Evolutionary conservation across 371 early-diverging fungal species (phyloP).

Genomic region (Chytridium lagenaria): DNA sequence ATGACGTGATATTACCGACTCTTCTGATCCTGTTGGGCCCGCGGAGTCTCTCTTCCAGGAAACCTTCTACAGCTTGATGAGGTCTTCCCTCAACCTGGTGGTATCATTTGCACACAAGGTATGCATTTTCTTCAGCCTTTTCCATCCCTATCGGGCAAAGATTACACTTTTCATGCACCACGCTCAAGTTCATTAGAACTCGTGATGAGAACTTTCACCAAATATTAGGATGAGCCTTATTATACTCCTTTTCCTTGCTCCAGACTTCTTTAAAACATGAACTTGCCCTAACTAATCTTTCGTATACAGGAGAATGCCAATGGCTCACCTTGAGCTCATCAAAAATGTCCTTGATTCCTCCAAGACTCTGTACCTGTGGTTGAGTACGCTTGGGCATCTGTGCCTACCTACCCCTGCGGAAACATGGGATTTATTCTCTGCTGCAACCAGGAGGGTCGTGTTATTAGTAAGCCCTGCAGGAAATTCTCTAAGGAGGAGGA

Average conservation of each 20-base stretch:
- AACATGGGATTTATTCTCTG: slow-evolving; percentile 95
- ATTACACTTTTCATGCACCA: slow-evolving; percentile 54
- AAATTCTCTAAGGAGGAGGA: slow-evolving; percentile 77
- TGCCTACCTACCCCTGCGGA: slow-evolving; percentile 97
- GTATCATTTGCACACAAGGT: slow-evolving; percentile 95
- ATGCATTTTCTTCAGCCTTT: slow-evolving; percentile 19
- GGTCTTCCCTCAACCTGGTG: slow-evolving; percentile 89
- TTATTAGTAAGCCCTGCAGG: slow-evolving; percentile 81
- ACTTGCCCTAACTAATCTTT: background rate
- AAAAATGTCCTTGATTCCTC: slow-evolving; percentile 80
- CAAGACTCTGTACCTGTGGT: slow-evolving; percentile 82
- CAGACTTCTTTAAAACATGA: background rate
- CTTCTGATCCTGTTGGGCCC: slow-evolving; percentile 97
- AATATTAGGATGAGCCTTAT: slow-evolving; percentile 25
- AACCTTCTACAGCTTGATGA: slow-evolving; percentile 89
- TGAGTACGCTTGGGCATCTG: slow-evolving; percentile 90
- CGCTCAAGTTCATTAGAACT: slow-evolving; percentile 39
- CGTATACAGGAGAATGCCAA: slow-evolving; percentile 83
- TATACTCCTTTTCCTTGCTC: background rate
- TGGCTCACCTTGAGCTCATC: slow-evolving; percentile 96
- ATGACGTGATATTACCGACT: slow-evolving; percentile 98
- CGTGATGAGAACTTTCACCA: slow-evolving; percentile 41
- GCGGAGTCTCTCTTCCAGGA: slow-evolving; percentile 93
- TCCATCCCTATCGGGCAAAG: slow-evolving; percentile 17
- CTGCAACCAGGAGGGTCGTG: slow-evolving; percentile 75